A percentile compares a stretch with the other conserved stretches of the same genome.
These are phyloP conservation scores for Candida fluviatilis DNA, from an alignment of 805 yeast species.

Conservation along the genomic window DNA sequence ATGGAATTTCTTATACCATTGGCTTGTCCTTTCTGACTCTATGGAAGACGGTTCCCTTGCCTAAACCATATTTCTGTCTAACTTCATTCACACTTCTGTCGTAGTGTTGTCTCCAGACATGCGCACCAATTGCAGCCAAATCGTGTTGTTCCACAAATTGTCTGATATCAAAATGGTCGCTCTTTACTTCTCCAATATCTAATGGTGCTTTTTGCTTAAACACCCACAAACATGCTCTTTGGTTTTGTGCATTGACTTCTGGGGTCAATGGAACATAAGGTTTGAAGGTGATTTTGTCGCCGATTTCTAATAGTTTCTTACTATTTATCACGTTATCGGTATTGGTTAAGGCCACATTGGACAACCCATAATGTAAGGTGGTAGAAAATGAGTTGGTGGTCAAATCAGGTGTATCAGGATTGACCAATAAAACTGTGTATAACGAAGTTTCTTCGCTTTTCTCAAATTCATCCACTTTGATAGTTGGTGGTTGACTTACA, in stretches of 20 bases:
- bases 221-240: conserved; percentile 87
- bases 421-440: conserved; percentile 78
- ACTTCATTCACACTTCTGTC: conserved; percentile 69
- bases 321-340: conserved; percentile 54
- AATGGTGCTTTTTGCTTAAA: conserved; percentile 57
- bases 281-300: conserved; percentile 34
- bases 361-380: conserved; percentile 71
- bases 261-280: conserved; percentile 81
- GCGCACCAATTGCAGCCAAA: conserved; percentile 84
- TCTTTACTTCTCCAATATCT: conserved; percentile 17
- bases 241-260: conserved; percentile 79
- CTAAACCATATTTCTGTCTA: conserved; percentile 70
- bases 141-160: conserved; percentile 50
- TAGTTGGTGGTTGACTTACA: conserved; percentile 71
- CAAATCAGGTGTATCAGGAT: conserved; percentile 88
- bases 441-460: conserved; percentile 42
- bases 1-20: not conserved
- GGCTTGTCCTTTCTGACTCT: conserved; percentile 39
- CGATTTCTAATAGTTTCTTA: conserved; percentile 32
- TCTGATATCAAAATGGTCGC: conserved; percentile 69
- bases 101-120: conserved; percentile 82
- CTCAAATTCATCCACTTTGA: conserved; percentile 71
- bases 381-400: conserved; percentile 65
- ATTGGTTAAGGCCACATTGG: conserved; percentile 59
- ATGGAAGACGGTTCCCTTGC: conserved; percentile 70